Percentiles rank a stretch among this genome's conserved stretches.
Evolutionary conservation across 2,329 filamentous ascomycete genomes (phyloP).

Genomic region (Cladophialophora immunda): DNA sequence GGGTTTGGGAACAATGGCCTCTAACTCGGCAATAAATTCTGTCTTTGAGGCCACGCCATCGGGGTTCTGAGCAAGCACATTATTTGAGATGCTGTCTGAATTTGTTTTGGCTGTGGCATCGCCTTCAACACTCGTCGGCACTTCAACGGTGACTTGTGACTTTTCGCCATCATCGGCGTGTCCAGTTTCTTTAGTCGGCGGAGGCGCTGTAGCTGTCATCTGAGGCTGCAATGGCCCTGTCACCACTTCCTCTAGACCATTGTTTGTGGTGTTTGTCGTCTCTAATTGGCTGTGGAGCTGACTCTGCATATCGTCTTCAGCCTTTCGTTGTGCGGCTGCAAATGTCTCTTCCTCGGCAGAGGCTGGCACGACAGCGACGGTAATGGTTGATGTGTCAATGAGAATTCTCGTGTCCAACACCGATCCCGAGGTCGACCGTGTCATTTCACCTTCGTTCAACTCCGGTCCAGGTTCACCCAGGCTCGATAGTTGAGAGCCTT

Average conservation of each 20-base stretch:
- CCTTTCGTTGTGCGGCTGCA: constrained; percentile 16
- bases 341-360: constrained; percentile 28
- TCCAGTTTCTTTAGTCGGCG: background rate
- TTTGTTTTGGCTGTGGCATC: background rate
- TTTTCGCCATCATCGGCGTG: background rate
- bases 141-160: background rate
- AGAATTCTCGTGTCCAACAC: constrained; percentile 24
- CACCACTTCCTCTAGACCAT: background rate
- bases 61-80: background rate
- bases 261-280: background rate
- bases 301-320: background rate
- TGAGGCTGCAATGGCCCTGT: background rate
- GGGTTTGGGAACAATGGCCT: constrained; percentile 31
- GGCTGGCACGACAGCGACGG: constrained; percentile 23
- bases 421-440: constrained; percentile 14
- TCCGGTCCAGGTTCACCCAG: constrained; percentile 40
- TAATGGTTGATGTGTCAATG: constrained; percentile 20
- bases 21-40: constrained; percentile 39
- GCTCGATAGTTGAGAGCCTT: constrained; percentile 28
- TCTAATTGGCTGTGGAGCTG: background rate
- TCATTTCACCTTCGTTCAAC: constrained; percentile 27
- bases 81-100: background rate
- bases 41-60: constrained; percentile 7
- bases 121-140: background rate
- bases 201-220: background rate